Base-by-base conservation (phyloP, 257 asterid genomes). In the Plantago ovata region DNA sequence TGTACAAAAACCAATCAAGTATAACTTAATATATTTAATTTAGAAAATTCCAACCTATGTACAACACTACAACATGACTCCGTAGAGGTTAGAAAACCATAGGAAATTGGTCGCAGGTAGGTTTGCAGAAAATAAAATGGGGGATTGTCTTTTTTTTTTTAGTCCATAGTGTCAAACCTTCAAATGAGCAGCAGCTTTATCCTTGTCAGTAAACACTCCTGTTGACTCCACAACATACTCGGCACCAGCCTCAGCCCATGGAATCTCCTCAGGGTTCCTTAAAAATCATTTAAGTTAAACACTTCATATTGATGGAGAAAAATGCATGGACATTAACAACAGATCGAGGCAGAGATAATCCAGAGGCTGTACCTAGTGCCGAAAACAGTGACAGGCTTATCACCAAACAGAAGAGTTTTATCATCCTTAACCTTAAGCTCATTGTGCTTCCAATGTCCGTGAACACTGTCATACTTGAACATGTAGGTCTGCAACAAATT, bases 201-300 rank as follows among this genome's bases (percentile, higher is more conserved):
- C 94, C 82, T 79, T 81, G 68, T 81, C 89, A 0, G 94, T 84
- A 72, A 81, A 84, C 38, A 84, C 94, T 46, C 94, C 94, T 69
- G 94, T 84, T 6, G 89, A 81, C 77, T 84, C 94, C 43, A 84
- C 84, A 48, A 84, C 76, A 58, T 55, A 84, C 7, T 84, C 94
- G 60, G 94, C 94, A 55, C 94, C 94, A 63, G 79, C 75, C 48
- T 75, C 82, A 49, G 43, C 94, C 94, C 89, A 84, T 70, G 94
- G 86, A 50, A 84, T 84, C 71, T 84, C 89, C 76, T 84, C 94
- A 10, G 94, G 87, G 19, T 79, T 79, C 73, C 89, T 84, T 28
- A 33, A 10, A 32, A 58, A 21, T 44, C 12, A 16, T 11, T 5
- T 2, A 40, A 16, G 36, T 3, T 32, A 48, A 39, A 7, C 54